These are phyloP conservation scores for Wickerhamomyces chaumierensis DNA, from an alignment of 805 yeast genomes.

Conservation along the genomic window DNA sequence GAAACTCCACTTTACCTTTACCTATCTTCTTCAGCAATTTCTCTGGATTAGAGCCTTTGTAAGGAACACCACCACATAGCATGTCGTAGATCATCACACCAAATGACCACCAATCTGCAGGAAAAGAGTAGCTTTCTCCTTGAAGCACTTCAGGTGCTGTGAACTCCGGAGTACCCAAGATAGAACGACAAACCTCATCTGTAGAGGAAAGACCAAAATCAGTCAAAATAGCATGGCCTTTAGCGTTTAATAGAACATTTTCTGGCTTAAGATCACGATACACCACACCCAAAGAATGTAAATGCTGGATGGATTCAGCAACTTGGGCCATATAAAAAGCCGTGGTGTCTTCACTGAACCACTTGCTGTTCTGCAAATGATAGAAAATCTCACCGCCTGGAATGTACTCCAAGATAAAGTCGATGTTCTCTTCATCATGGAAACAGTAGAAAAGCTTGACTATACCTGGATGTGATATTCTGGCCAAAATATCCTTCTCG, in stretches of 20 bases:
- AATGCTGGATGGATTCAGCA: constrained; percentile 63
- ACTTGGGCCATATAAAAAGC: constrained; percentile 76
- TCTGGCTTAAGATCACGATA: constrained; percentile 88
- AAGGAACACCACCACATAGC: constrained; percentile 76
- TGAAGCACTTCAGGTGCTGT: constrained; percentile 80
- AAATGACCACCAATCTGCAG: constrained; percentile 89
- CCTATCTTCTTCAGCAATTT: constrained; percentile 58
- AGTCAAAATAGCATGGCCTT: constrained; percentile 75
- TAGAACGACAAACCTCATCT: constrained; percentile 27
- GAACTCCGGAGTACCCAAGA: constrained; percentile 34
- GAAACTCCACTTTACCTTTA: constrained; percentile 50
- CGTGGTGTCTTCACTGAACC: constrained; percentile 51
- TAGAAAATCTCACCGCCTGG: constrained; percentile 79
- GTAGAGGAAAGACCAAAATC: constrained; percentile 66
- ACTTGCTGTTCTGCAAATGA: constrained; percentile 28
- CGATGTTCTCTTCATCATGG: constrained; percentile 68
- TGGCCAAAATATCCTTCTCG: constrained; percentile 63
- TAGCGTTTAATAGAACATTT: constrained; percentile 64
- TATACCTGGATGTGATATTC: constrained; percentile 68
- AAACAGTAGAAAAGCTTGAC: constrained; percentile 76
- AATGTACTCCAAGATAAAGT: constrained; percentile 68
- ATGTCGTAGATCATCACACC: constrained; percentile 75
- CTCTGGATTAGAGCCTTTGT: constrained; percentile 64
- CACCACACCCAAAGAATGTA: constrained; percentile 72
- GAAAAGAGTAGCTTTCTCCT: constrained; percentile 69